Conservation (phyloP, 768 basidiomycete species). For the Cubamyces sp. region DNA sequence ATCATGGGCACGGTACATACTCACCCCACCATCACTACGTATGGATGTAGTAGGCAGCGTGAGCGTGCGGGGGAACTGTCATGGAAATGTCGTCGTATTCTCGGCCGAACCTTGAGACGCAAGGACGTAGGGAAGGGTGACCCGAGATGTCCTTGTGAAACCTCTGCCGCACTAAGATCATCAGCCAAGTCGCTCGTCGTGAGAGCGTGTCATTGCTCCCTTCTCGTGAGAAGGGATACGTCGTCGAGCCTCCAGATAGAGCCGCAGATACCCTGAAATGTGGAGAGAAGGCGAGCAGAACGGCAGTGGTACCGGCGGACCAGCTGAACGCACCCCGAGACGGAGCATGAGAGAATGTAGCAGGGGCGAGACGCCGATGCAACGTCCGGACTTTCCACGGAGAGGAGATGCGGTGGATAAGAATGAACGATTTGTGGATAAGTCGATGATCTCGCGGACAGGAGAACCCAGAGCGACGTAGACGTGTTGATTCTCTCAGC, state of each 20-base stretch:
- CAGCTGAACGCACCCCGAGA: constrained; percentile 12
- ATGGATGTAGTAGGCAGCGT: neutral
- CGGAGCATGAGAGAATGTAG: constrained; percentile 3
- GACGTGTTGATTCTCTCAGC: neutral
- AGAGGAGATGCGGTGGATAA: neutral
- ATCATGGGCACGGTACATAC: neutral
- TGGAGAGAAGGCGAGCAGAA: constrained; percentile 4
- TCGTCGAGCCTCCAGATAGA: constrained; percentile 19
- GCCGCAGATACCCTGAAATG: constrained; percentile 18
- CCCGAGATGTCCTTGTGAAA: constrained; percentile 1
- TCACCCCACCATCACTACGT: neutral
- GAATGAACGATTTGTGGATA: neutral
- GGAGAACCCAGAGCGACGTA: neutral
- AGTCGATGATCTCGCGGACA: neutral
- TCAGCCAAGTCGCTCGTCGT: constrained; percentile 12
- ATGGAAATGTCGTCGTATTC: constrained; percentile 25
- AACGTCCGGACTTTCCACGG: constrained; percentile 1
- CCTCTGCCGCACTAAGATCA: constrained; percentile 5
- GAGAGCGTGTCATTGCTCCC: constrained; percentile 1
- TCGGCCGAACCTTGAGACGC: constrained; percentile 18
- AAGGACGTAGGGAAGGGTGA: constrained; percentile 8
- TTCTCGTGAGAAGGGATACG: constrained; percentile 12
- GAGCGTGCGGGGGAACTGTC: constrained; percentile 15
- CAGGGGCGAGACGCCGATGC: neutral
- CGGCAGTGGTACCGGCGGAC: constrained; percentile 17